A percentile compares a stretch with the other conserved stretches of the same genome.
Conservation (phyloP, 2,329 filamentous ascomycete genomes). For the Talaromyces pinophilus region DNA sequence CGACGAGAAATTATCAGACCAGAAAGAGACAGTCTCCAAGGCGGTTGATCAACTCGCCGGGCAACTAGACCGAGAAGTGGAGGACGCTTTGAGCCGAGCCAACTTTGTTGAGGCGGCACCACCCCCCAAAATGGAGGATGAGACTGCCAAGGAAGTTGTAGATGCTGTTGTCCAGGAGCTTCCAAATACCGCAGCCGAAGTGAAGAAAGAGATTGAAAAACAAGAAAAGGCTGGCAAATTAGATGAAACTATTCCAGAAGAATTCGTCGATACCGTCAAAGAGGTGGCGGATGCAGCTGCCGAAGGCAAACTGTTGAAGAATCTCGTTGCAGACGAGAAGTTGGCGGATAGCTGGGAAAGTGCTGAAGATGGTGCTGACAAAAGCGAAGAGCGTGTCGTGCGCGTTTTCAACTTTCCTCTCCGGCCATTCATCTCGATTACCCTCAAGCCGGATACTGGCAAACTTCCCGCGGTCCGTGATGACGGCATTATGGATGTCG, state of each 20-base stretch:
- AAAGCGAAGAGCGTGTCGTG: slow-evolving; percentile 65
- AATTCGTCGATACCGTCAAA: slow-evolving; percentile 59
- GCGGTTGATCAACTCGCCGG: slow-evolving; percentile 67
- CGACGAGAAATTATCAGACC: slow-evolving; percentile 27
- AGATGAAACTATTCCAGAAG: slow-evolving; percentile 56
- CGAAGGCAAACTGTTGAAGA: slow-evolving; percentile 12
- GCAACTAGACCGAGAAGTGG: slow-evolving; percentile 61
- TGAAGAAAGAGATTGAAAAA: slow-evolving; percentile 54
- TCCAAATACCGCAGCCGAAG: slow-evolving; percentile 46
- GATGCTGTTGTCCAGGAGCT: slow-evolving; percentile 36
- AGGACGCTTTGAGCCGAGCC: slow-evolving; percentile 64
- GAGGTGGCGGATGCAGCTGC: slow-evolving; percentile 37
- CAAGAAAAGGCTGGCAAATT: slow-evolving; percentile 54
- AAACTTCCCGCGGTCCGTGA: slow-evolving; percentile 67
- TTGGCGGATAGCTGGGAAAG: slow-evolving; percentile 91
- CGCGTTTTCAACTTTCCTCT: slow-evolving; percentile 94
- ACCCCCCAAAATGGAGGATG: slow-evolving; percentile 35
- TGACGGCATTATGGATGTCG: slow-evolving; percentile 86
- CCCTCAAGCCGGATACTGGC: slow-evolving; percentile 53
- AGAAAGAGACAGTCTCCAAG: slow-evolving; percentile 69
- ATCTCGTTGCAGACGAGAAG: slow-evolving; percentile 52
- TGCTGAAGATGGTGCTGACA: slow-evolving; percentile 68
- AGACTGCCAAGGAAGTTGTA: slow-evolving; percentile 40
- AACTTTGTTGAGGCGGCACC: slow-evolving; percentile 53
- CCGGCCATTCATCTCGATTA: slow-evolving; percentile 92